These are phyloP conservation scores for Clarireedia paspali DNA, from an alignment of 2,329 filamentous ascomycete genomes.

Conservation along the genomic window DNA sequence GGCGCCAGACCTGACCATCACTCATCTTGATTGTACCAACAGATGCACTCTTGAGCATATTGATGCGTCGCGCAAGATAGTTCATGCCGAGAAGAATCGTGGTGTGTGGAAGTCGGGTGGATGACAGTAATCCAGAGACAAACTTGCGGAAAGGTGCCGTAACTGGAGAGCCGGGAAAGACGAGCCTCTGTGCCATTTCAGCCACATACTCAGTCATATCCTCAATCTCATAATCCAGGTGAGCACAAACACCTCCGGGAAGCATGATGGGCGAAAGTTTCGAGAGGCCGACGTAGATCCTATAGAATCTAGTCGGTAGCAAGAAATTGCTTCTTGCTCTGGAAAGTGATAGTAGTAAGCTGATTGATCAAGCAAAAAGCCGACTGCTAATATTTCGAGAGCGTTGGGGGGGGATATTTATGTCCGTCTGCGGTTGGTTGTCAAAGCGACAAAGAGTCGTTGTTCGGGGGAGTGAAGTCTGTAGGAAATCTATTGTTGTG, in stretches of 20 bases:
- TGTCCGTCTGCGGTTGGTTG: conserved; percentile 10
- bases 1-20: conserved; percentile 56
- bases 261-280: conserved; percentile 25
- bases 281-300: conserved; percentile 24
- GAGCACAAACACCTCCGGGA: conserved; percentile 60
- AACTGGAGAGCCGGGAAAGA: conserved; percentile 51
- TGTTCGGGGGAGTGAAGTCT: conserved; percentile 19
- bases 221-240: conserved; percentile 72
- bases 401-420: conserved; percentile 13
- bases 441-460: conserved; percentile 9
- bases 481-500: conserved; percentile 21
- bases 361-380: conserved; percentile 1
- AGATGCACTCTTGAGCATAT: conserved; percentile 40
- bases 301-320: conserved; percentile 25
- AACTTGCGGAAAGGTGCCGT: conserved; percentile 64
- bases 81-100: conserved; percentile 65
- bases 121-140: conserved; percentile 64
- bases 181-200: conserved; percentile 62
- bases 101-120: conserved; percentile 62
- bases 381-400: neutral
- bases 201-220: conserved; percentile 71
- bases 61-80: conserved; percentile 60
- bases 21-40: conserved; percentile 30
- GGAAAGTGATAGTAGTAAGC: neutral
- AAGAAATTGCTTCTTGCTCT: conserved; percentile 23